phyloP scores from a whole-genome alignment of 2,329 filamentous ascomycete species.

The Trichocomaceae sp. region DNA sequence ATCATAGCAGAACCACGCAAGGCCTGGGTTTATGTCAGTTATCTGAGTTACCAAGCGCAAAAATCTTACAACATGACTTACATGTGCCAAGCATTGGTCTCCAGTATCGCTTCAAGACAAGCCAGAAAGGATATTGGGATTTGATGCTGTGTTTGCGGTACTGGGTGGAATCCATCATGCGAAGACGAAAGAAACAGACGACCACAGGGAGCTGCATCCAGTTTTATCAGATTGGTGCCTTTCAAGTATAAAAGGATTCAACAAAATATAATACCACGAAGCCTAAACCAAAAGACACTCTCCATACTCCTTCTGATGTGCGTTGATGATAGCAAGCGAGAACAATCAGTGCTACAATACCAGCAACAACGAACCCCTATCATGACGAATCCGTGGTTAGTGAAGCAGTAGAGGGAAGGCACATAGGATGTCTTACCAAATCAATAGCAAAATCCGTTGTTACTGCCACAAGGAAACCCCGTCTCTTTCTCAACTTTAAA shows the following conservation, averaged over 20 bases:
- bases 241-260: constrained; percentile 11
- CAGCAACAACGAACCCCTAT: constrained; percentile 45
- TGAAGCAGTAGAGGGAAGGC: too few species aligned
- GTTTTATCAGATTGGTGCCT: constrained; percentile 34
- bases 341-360: constrained; percentile 46
- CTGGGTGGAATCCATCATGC: constrained; percentile 10
- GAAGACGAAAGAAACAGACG: constrained; percentile 9
- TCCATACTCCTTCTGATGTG: constrained; percentile 44
- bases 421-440: constrained; percentile 20
- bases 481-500: constrained; percentile 37
- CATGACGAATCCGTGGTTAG: neutral
- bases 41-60: neutral
- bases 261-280: constrained; percentile 44
- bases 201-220: constrained; percentile 31
- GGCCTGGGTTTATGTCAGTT: neutral
- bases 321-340: constrained; percentile 45
- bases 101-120: constrained; percentile 48
- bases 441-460: constrained; percentile 46
- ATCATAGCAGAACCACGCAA: constrained; percentile 49
- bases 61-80: constrained; percentile 15
- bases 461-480: constrained; percentile 54
- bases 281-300: constrained; percentile 46
- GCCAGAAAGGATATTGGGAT: constrained; percentile 36
- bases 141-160: constrained; percentile 33
- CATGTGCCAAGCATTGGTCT: constrained; percentile 43